Evolutionary conservation across 2,329 filamentous ascomycete genomes (phyloP).

Genomic region (Calonectria fujianensis): DNA sequence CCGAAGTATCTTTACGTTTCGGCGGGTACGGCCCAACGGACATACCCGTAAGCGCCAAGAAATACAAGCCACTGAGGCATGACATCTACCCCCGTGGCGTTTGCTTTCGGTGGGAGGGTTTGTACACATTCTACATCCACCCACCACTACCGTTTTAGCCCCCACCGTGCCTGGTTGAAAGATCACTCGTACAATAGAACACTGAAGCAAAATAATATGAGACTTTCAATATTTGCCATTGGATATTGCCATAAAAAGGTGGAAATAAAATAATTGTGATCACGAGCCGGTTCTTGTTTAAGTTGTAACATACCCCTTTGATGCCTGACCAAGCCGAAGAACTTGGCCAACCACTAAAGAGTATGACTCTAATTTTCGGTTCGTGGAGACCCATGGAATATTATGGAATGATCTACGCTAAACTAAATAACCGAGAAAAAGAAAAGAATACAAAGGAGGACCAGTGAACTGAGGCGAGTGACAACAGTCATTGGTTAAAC

Average conservation of each 20-base stretch:
- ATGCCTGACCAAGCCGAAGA: neutral
- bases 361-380: neutral
- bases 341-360: neutral
- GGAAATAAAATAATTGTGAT: neutral
- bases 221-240: no score
- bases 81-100: neutral
- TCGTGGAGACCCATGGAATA: neutral
- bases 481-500: neutral
- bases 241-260: no score
- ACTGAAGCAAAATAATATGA: neutral
- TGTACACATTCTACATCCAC: neutral
- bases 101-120: neutral
- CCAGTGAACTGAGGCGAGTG: neutral
- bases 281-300: neutral
- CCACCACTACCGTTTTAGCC: neutral
- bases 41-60: neutral
- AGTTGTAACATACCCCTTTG: neutral
- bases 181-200: neutral
- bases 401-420: neutral
- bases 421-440: neutral
- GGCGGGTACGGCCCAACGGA: neutral
- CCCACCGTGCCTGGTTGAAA: neutral
- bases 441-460: neutral
- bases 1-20: neutral
- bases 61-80: neutral